Evolutionary conservation across 768 basidiomycete genomes (phyloP), one percentile per base, ranked within the genome.

Genomic region (Russula emetica): DNA sequence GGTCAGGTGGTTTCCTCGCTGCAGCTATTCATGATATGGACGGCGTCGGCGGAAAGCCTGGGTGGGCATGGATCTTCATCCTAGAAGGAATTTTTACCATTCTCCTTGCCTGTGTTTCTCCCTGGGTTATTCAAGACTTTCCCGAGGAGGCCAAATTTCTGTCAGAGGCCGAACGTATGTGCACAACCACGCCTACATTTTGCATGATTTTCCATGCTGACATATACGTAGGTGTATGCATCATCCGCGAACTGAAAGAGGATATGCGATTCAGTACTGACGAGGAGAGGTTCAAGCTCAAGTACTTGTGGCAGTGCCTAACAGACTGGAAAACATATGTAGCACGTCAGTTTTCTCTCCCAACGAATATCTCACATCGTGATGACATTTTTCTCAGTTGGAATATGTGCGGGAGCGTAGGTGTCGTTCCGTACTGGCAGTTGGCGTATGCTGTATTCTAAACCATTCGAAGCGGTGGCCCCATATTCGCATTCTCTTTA

Each of bases 51-150:
- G 53, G 53, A 55, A 36, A 22, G 14, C 53, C 53, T 22, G 53
- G 53, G 10, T 55, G 53, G 53, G 53, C 53, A 38, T 55, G 53
- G 53, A 55, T 55, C 24, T 55, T 55, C 36, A 55, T 55, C 36
- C n/a, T 55, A 16, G 53, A 55, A 18, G 53, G 53, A 38, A 22
- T 55, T 38, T 36, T 28, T 24, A 55, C 53, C n/a, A 24, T 55
- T 24, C 22, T 55, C 36, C 13, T 55, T 7, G 53, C 53, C 7
- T 36, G 34, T 36, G 34, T 2, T 22, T 55, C 53, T 16, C 53
- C 53, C 1, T 55, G 53, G 53, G 11, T 55, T 55, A 36, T 55
- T 26, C 53, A 55, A 26, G 53, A 55, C 53, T 55, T 55, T 36
- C 53, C 53, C 34, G 53, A 55, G 22, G 24, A 36, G 14, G 53